Conservation (phyloP, 345 rosid species). For the Gossypium bickii region DNA sequence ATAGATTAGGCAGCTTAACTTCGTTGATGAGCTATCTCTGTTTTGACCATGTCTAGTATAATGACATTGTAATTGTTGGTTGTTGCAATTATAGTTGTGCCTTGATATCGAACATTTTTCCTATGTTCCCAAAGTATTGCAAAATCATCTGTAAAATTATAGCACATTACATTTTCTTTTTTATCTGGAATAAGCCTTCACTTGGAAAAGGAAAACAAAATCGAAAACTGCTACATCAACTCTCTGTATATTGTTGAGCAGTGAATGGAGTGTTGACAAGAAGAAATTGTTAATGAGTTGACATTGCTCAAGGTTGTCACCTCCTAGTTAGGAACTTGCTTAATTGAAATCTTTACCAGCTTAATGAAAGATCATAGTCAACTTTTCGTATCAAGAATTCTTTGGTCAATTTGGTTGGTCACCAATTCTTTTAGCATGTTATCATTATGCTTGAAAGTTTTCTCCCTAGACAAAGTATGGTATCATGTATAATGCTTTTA, state of each 20-base stretch:
- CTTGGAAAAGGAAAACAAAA: not conserved
- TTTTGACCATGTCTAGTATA: not conserved
- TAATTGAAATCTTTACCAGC: not conserved
- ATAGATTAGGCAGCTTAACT: not conserved
- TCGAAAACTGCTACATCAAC: not conserved
- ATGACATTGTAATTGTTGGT: not conserved
- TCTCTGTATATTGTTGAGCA: not conserved
- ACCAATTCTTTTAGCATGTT: not conserved
- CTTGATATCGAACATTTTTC: not conserved
- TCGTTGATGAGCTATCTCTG: not conserved
- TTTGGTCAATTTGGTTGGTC: slow-evolving; percentile 1
- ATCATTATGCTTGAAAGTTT: not conserved
- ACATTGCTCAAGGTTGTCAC: not conserved
- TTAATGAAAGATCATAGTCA: not conserved
- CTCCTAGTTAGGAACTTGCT: not conserved
- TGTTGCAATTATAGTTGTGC: not conserved
- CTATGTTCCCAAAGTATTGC: not conserved
- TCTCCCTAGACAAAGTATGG: not conserved
- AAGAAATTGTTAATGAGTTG: not conserved
- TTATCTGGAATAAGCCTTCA: not conserved
- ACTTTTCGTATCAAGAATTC: not conserved
- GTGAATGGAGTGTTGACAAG: not conserved
- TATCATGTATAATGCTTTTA: not conserved
- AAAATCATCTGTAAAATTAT: slow-evolving; percentile 1
- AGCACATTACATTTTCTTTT: not conserved